Base-by-base conservation (phyloP, 1,139 yeast species). In the Candida glucosophila region DNA sequence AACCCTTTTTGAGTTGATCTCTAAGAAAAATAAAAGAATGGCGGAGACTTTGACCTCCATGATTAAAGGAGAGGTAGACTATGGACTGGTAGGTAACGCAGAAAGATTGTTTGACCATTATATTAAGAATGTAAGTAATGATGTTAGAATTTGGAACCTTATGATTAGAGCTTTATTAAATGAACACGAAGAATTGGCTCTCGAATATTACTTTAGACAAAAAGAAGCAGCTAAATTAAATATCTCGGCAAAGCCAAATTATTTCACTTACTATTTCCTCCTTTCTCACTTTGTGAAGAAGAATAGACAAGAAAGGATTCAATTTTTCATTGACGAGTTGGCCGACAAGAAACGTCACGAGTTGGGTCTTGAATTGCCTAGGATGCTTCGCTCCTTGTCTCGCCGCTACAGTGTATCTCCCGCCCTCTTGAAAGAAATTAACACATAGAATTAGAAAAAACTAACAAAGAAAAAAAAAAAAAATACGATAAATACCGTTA, bases 81-180 rank as follows among this genome's bases (percentile, higher is more conserved):
- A 45, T 25, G 83, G 83, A 5, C 61, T 64, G 22, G 37, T 64
- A 14, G 51, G 46, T 2, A 48, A 48, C 7, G 90, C 82, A 0
- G 57, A 67, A 35, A 40, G 44, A 5, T 52, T 67, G 28, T 76
- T 78, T 43, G 48, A 58, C 10, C 52, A 58, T 32, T 67, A 67
- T 40, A 43, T 64, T 22, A 39, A 48, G 25, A 32, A 37, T 12
- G 36, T 48, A 22, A 33, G 41, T 16, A 50, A 50, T 29, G 58
- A 58, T 12, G 49, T 71, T 5, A 55, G 74, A 24, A 55, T 67
- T 22, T 78, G 77, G 70, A 77, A 80, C 46, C 61, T 70, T 45
- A 58, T 80, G 49, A 67, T 81, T 33, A 57, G 55, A 17, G 72
- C 73, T 4, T 58, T 67, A 31, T 49, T 65, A 22, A 38, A 40